These are phyloP conservation scores for Eragrostis nindensis DNA, from an alignment of 176 grass and related monocot genomes.

Conservation along the genomic window DNA sequence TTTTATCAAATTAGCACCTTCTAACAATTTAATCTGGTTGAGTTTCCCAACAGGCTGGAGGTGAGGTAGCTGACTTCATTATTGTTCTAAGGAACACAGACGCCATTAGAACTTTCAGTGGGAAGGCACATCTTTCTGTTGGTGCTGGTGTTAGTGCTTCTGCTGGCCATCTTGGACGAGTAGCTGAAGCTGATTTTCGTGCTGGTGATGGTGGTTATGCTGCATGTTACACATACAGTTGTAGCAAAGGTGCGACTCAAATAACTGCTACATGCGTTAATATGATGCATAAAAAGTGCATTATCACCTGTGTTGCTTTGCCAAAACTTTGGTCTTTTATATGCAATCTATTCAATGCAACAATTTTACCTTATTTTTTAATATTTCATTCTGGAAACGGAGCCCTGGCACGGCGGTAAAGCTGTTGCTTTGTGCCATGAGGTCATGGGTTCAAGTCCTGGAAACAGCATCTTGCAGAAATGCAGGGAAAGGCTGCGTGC, in stretches of 20 bases:
- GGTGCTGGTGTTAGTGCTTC: conserved; percentile 85
- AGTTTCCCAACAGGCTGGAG: conserved; percentile 63
- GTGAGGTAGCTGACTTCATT: conserved; percentile 87
- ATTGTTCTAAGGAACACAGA: conserved; percentile 87
- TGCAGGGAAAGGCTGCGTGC: too few species aligned
- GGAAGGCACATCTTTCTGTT: conserved; percentile 75
- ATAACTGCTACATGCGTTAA: not conserved
- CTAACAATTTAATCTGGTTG: conserved; percentile 27
- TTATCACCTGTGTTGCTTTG: not conserved
- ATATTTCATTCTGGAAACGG: too few species aligned
- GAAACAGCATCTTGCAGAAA: too few species aligned
- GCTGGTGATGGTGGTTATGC: conserved; percentile 83
- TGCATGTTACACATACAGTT: conserved; percentile 87
- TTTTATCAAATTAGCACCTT: not conserved
- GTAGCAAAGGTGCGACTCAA: conserved; percentile 75
- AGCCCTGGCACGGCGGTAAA: too few species aligned
- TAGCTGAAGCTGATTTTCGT: conserved; percentile 79
- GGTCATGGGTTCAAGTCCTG: too few species aligned
- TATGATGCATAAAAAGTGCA: not conserved
- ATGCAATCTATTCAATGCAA: not conserved
- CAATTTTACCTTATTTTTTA: not conserved
- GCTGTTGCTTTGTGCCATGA: too few species aligned
- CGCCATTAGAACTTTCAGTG: conserved; percentile 80
- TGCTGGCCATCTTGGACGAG: conserved; percentile 70
- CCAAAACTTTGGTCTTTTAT: not conserved